Evolutionary conservation across 495 filamentous ascomycete genomes (phyloP).

Genomic region (Penicillium pulvis): DNA sequence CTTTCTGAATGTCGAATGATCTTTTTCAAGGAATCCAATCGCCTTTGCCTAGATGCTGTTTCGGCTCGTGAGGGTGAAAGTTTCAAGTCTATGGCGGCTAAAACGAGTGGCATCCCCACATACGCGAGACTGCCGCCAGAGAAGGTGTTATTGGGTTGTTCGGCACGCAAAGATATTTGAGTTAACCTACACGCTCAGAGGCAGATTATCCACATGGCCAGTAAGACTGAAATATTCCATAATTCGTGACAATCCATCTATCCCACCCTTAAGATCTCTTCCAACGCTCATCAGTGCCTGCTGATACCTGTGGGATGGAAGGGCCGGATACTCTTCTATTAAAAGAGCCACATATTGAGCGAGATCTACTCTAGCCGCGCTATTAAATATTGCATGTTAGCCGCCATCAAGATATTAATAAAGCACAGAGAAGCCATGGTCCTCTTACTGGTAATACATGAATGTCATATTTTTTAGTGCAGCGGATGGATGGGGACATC

Average conservation of each 20-base stretch:
- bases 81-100: conserved; percentile 40
- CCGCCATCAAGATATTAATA: background rate
- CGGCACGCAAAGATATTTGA: background rate
- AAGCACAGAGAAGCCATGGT: background rate
- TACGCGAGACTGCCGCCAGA: conserved; percentile 25
- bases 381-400: conserved; percentile 2
- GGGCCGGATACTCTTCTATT: conserved; percentile 26
- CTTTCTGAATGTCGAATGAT: conserved; percentile 35
- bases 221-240: conserved; percentile 39
- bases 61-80: conserved; percentile 29
- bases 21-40: conserved; percentile 28
- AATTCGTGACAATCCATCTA: conserved; percentile 23
- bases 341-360: conserved; percentile 32
- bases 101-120: conserved; percentile 36
- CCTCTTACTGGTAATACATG: conserved; percentile 54
- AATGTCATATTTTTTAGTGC: conserved; percentile 48
- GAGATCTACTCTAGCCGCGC: conserved; percentile 31
- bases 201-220: conserved; percentile 26
- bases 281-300: conserved; percentile 19
- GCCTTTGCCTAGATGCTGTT: conserved; percentile 22
- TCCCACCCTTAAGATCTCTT: conserved; percentile 23
- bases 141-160: conserved; percentile 1
- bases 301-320: conserved; percentile 18
- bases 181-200: conserved; percentile 33
- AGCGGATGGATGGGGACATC: conserved; percentile 34